A percentile compares a stretch with the other conserved stretches of the same genome.
Evolutionary conservation across 2,329 filamentous ascomycete genomes (phyloP).

Genomic region (Colletotrichum aenigma): DNA sequence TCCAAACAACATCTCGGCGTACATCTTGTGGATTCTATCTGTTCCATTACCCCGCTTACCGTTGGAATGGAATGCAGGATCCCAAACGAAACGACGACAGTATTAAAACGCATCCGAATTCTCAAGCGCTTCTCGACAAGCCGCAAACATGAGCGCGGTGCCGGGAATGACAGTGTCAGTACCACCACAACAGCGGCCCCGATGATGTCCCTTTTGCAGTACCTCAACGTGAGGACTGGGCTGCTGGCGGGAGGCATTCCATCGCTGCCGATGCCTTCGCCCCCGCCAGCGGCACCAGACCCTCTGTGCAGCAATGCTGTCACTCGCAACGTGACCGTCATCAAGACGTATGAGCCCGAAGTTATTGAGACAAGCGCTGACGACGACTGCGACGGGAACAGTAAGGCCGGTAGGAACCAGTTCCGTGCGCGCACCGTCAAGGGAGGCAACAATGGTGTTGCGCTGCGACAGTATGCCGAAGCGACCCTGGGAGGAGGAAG

Average conservation of each 20-base stretch:
- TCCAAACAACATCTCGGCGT: background rate
- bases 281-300: conserved; percentile 13
- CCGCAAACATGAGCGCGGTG: conserved; percentile 14
- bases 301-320: conserved; percentile 11
- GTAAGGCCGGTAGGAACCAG: conserved; percentile 79
- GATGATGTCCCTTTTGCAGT: conserved; percentile 21
- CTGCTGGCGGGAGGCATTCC: conserved; percentile 14
- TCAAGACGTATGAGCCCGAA: conserved; percentile 16
- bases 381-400: conserved; percentile 39
- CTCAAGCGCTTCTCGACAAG: background rate
- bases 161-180: conserved; percentile 23
- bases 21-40: background rate
- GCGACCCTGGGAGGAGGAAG: conserved; percentile 95
- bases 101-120: conserved; percentile 14
- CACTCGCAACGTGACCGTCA: conserved; percentile 22
- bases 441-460: conserved; percentile 81
- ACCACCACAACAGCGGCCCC: background rate
- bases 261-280: background rate
- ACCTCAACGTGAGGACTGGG: conserved; percentile 26
- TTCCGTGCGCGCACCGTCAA: conserved; percentile 89
- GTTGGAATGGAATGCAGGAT: conserved; percentile 38
- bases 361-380: conserved; percentile 32
- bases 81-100: background rate
- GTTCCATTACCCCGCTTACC: conserved; percentile 45
- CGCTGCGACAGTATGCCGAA: conserved; percentile 96